phyloP scores from a whole-genome alignment of 495 filamentous ascomycete genomes.

The Apodospora peruviana region DNA sequence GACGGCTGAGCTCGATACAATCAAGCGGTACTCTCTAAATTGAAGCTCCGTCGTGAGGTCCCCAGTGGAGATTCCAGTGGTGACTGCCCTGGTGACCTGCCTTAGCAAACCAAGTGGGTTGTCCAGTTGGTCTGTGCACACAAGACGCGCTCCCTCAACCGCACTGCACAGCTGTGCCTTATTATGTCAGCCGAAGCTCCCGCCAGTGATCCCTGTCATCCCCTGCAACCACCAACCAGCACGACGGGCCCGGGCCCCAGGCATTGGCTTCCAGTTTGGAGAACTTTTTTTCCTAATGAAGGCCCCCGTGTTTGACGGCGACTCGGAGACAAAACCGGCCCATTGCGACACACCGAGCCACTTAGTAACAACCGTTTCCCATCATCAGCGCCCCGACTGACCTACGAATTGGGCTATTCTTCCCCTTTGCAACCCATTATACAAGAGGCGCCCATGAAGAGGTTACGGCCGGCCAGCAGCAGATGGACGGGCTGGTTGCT shows the following conservation, averaged over 20 bases:
- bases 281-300: conserved; percentile 25
- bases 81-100: neutral
- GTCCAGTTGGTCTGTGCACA: too few relatives aligned
- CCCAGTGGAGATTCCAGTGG: neutral
- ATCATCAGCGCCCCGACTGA: conserved; percentile 3
- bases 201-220: conserved; percentile 19
- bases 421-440: too few relatives aligned
- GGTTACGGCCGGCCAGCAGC: conserved; percentile 34
- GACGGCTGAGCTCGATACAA: conserved; percentile 5
- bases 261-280: conserved; percentile 16
- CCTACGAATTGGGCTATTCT: conserved; percentile 1
- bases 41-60: conserved; percentile 7
- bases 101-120: too few relatives aligned
- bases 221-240: too few relatives aligned
- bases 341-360: neutral
- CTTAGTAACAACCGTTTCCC: conserved; percentile 7
- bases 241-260: neutral
- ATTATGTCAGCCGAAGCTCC: conserved; percentile 20
- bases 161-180: neutral
- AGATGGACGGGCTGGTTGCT: conserved; percentile 33
- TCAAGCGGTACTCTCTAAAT: neutral
- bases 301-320: conserved; percentile 16
- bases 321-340: conserved; percentile 3
- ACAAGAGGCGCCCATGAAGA: conserved; percentile 34
- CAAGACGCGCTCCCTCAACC: neutral